These are phyloP conservation scores for Tetragonia tetragonoides DNA, from an alignment of 148 eudicot genomes.

Conservation along the genomic window DNA sequence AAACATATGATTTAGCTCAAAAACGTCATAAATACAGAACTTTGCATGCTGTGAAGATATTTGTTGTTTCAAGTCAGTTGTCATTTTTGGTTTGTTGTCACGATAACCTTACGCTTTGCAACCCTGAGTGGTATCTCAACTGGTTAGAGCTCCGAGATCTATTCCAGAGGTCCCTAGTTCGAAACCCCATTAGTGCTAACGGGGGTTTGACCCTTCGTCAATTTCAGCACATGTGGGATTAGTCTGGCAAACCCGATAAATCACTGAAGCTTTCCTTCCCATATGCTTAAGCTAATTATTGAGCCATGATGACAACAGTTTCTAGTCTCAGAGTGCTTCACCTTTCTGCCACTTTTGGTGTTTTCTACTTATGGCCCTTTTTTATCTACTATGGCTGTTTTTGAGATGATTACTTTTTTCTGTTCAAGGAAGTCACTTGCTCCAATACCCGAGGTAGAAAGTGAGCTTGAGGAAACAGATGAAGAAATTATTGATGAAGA, in stretches of 20 bases:
- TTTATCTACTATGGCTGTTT: not conserved
- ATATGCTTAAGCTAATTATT: no score
- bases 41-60: not conserved
- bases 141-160: no score
- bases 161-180: no score
- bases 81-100: not conserved
- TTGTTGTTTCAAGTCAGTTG: not conserved
- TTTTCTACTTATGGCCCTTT: not conserved
- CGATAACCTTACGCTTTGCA: not conserved
- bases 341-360: not conserved
- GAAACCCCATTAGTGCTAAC: no score
- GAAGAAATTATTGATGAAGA: slow-evolving; percentile 22
- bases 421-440: slow-evolving; percentile 86
- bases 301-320: no score
- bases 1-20: not conserved
- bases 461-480: slow-evolving; percentile 30
- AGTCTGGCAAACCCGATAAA: no score
- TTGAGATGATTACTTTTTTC: slow-evolving; percentile 26
- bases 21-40: not conserved
- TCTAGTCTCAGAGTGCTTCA: no score
- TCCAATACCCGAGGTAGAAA: slow-evolving; percentile 64
- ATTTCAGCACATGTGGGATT: no score
- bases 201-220: no score
- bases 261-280: no score
- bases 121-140: not conserved